Evolutionary conservation across 23 red algal genomes (phyloP), one percentile per base, ranked within the genome.

Genomic region (Gracilaria gracilis): DNA sequence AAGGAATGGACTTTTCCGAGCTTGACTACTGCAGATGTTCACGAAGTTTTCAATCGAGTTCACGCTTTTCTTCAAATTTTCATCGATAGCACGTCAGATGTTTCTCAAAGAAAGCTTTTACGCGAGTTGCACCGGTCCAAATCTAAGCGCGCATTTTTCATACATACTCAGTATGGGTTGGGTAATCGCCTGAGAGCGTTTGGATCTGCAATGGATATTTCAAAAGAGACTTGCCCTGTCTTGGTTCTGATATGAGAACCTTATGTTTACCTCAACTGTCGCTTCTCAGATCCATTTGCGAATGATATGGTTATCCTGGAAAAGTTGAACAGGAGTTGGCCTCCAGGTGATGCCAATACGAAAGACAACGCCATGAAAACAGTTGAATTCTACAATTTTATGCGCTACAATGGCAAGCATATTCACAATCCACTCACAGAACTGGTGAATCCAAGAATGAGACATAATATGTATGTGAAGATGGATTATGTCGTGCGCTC

Each of bases 361-460:
- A 95, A 95, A 58, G 77, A 83, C 37, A 38, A 88, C 46, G 92
- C 82, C 9, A 86, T 95, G 75, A 74, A 75, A 65, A 90, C 76
- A 39, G 87, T 90, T 14, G 87, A 90, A 61, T 90, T 90, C 70
- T 90, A 90, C 76, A 95, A 85, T 23, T 95, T 95, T 39, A 95
- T 95, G 83, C 70, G 84, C 40, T 86, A 72, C 38, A 61, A 85
- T 14, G 90, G 90, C 33, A 81, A 77, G 34, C 83, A 88, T 25
- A 74, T 82, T 28, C 83, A 86, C 55, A 86, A 95, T 57, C 87
- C 87, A 13, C 58, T 90, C 39, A 90, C 71, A 16, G 67, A 90
- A 54, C n/a, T 90, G 33, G 72, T 95, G 23, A 83, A 95, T 37
- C 83, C 92, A 7, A 36, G 77, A 27, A 65, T 17, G 15, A 58